Evolutionary conservation across 805 yeast genomes (phyloP).

Genomic region (Cyberlindnera petersonii): DNA sequence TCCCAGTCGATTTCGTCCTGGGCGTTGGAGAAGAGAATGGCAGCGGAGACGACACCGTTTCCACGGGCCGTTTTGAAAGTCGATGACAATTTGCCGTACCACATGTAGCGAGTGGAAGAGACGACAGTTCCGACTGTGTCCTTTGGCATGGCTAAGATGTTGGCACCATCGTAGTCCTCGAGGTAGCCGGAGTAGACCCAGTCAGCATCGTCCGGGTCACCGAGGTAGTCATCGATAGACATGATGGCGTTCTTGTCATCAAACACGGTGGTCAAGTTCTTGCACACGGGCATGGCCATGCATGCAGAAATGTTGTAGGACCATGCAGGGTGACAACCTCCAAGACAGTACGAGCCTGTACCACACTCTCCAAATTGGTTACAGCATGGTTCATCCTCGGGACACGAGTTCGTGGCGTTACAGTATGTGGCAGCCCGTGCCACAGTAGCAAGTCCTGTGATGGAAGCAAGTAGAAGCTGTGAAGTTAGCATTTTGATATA

Average conservation of each 20-base stretch:
- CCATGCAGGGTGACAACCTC: constrained; percentile 75
- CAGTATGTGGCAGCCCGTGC: constrained; percentile 36
- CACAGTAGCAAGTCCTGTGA: not conserved
- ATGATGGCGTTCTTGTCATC: constrained; percentile 29
- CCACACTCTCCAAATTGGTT: constrained; percentile 79
- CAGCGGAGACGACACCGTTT: constrained; percentile 82
- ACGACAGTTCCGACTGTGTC: constrained; percentile 72
- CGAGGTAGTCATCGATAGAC: constrained; percentile 38
- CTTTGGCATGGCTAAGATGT: constrained; percentile 75
- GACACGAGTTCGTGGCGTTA: constrained; percentile 56
- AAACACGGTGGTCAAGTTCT: constrained; percentile 42
- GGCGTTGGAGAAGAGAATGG: constrained; percentile 75
- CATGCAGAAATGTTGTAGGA: constrained; percentile 49
- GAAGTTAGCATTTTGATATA: constrained; percentile 1
- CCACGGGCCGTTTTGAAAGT: constrained; percentile 69
- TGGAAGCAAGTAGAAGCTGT: constrained; percentile 1
- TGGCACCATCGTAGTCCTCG: constrained; percentile 49
- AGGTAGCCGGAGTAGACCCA: constrained; percentile 66
- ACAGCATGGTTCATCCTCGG: constrained; percentile 81
- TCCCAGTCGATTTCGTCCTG: constrained; percentile 91
- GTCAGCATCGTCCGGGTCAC: constrained; percentile 61
- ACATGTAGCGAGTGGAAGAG: constrained; percentile 72
- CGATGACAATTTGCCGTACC: constrained; percentile 83
- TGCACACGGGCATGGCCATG: constrained; percentile 81
- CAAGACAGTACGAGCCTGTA: constrained; percentile 71